These are phyloP conservation scores for Oehlia diaphana DNA, from an alignment of 192 early-diverging fungal species.

Conservation along the genomic window DNA sequence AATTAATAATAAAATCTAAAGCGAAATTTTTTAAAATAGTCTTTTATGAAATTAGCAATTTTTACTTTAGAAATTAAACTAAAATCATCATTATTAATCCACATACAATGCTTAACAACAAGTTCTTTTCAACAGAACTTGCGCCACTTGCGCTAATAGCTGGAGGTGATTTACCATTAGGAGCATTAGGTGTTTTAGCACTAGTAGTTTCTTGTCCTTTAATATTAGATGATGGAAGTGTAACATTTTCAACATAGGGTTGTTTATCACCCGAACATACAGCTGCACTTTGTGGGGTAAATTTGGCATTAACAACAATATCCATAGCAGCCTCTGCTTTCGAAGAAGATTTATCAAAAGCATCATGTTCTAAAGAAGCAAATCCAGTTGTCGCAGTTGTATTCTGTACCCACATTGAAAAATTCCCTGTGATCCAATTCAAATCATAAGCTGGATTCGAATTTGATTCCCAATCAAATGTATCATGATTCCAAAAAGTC, in stretches of 20 bases:
- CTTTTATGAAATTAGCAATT: too few relatives aligned
- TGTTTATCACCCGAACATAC: slow-evolving; percentile 24
- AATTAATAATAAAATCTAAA: too few relatives aligned
- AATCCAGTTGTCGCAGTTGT: slow-evolving; percentile 32
- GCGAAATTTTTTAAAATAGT: too few relatives aligned
- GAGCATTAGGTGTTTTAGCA: too few relatives aligned
- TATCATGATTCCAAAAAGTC: slow-evolving; percentile 35
- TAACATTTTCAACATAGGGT: slow-evolving; percentile 35
- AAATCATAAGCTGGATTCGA: neutral
- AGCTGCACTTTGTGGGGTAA: slow-evolving; percentile 14
- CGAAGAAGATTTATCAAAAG: slow-evolving; percentile 34
- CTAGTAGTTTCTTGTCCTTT: too few relatives aligned
- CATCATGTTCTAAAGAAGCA: slow-evolving; percentile 47
- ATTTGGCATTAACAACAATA: slow-evolving; percentile 20
- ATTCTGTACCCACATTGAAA: slow-evolving; percentile 21
- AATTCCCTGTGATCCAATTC: neutral
- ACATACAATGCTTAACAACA: too few relatives aligned
- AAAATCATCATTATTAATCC: too few relatives aligned
- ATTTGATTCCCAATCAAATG: slow-evolving; percentile 6
- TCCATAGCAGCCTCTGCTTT: slow-evolving; percentile 36
- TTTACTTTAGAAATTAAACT: too few relatives aligned
- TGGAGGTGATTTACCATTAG: too few relatives aligned
- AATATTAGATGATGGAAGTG: too few relatives aligned
- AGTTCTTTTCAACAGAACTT: too few relatives aligned
- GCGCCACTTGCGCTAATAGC: too few relatives aligned